These are phyloP conservation scores for Penicillium thymicola DNA, from an alignment of 2,329 filamentous ascomycete genomes.

Conservation along the genomic window DNA sequence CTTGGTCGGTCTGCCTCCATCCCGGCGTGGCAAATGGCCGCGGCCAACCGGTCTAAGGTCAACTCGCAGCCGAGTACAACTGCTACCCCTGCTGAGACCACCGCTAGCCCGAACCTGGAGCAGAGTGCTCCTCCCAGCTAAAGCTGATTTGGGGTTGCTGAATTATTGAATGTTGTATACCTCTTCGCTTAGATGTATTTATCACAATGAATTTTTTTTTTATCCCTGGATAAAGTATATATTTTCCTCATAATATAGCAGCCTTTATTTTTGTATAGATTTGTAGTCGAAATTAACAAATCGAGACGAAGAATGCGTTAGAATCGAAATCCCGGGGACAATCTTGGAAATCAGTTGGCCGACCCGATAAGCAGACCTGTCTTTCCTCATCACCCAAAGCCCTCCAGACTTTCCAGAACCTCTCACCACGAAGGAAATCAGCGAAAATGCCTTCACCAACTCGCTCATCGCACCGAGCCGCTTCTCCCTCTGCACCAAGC, in stretches of 20 bases:
- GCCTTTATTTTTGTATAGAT: not conserved
- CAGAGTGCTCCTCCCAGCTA: slow-evolving; percentile 33
- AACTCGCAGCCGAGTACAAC: slow-evolving; percentile 28
- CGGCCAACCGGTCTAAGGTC: slow-evolving; percentile 52
- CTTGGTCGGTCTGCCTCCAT: slow-evolving; percentile 62
- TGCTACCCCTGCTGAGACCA: slow-evolving; percentile 19
- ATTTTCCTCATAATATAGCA: not conserved
- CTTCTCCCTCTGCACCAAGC: slow-evolving; percentile 5
- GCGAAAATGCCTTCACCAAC: slow-evolving; percentile 17
- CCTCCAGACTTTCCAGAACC: not conserved
- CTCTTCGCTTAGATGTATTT: slow-evolving; percentile 27
- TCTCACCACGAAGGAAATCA: not conserved
- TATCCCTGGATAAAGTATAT: not conserved
- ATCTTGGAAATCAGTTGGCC: not conserved
- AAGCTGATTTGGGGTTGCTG: slow-evolving; percentile 5
- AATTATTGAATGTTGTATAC: slow-evolving; percentile 17
- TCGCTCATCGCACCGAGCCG: slow-evolving; percentile 4
- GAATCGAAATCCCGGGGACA: not conserved
- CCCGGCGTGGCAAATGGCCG: slow-evolving; percentile 75
- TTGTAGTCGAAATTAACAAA: not conserved
- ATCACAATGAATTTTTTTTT: slow-evolving; percentile 9
- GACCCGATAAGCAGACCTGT: slow-evolving; percentile 1
- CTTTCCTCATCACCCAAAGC: slow-evolving; percentile 5
- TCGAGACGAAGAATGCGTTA: not conserved
- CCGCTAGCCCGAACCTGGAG: slow-evolving; percentile 23